Conservation (phyloP, 768 basidiomycete species). For the Mrakia blollopis region DNA sequence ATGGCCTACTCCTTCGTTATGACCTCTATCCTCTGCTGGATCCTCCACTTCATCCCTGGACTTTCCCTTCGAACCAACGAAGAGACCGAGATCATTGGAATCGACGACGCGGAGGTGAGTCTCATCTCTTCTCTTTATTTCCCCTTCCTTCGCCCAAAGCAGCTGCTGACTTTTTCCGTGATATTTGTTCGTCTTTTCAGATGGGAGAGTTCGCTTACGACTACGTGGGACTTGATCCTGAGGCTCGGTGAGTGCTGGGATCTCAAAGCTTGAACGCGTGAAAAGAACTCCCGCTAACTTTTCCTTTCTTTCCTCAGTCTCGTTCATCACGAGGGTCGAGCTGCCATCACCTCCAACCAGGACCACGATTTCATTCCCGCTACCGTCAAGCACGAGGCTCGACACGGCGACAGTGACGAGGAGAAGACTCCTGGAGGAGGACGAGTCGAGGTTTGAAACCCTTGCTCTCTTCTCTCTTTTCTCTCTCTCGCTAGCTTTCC, state of each 20-base stretch:
- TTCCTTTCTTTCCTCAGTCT: constrained; percentile 35
- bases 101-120: constrained; percentile 64
- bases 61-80: constrained; percentile 42
- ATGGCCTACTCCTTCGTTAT: constrained; percentile 51
- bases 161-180: not conserved
- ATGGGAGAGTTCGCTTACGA: constrained; percentile 45
- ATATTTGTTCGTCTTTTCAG: not conserved
- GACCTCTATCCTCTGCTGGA: constrained; percentile 41
- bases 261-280: too few species aligned
- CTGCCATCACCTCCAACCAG: constrained; percentile 34
- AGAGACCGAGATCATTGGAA: constrained; percentile 46
- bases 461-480: not conserved
- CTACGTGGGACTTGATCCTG: constrained; percentile 68
- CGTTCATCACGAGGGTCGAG: constrained; percentile 38
- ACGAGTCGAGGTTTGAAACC: constrained; percentile 34
- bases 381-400: constrained; percentile 25
- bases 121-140: constrained; percentile 39
- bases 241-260: constrained; percentile 34
- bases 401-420: constrained; percentile 6
- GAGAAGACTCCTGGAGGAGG: constrained; percentile 38
- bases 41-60: constrained; percentile 47
- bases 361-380: constrained; percentile 33
- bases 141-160: not conserved
- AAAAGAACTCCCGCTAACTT: not conserved
- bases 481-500: too few species aligned